Conservation (phyloP, 1,139 yeast genomes). For the Geotrichum australiense region DNA sequence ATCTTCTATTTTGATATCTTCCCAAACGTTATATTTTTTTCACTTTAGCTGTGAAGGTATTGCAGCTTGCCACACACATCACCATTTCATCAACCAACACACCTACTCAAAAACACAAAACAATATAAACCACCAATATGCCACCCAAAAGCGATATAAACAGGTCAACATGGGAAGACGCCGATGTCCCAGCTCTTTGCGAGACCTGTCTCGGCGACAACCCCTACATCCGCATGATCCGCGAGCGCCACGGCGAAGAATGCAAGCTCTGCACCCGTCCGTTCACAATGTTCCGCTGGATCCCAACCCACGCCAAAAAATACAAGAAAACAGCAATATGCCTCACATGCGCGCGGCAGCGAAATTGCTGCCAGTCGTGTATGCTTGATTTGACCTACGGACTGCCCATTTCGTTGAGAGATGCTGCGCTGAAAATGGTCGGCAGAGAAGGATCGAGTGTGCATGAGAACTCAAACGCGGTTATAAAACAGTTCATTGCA, state of each 20-base stretch:
- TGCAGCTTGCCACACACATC: too few relatives aligned
- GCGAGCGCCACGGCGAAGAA: constrained; percentile 68
- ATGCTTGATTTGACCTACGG: constrained; percentile 75
- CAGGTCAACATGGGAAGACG: constrained; percentile 35
- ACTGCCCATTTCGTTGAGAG: constrained; percentile 70
- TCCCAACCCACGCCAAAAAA: constrained; percentile 26
- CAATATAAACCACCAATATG: too few relatives aligned
- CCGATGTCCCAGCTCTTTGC: constrained; percentile 59
- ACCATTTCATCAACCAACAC: too few relatives aligned
- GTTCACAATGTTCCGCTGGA: constrained; percentile 76
- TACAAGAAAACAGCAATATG: constrained; percentile 44
- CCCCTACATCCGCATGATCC: constrained; percentile 59
- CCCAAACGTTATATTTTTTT: too few relatives aligned
- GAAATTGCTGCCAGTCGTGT: constrained; percentile 85
- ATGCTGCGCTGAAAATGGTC: constrained; percentile 73
- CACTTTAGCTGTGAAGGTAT: too few relatives aligned
- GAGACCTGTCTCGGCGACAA: constrained; percentile 63
- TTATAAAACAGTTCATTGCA: constrained; percentile 49
- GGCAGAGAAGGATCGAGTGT: constrained; percentile 39
- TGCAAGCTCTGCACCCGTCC: constrained; percentile 69
- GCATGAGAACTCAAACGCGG: constrained; percentile 35
- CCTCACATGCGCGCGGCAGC: constrained; percentile 65
- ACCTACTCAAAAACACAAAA: too few relatives aligned
- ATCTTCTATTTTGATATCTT: too few relatives aligned
- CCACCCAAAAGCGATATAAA: too few relatives aligned